Percentiles rank a stretch among this genome's conserved stretches.
Evolutionary conservation across 305 asterid species (phyloP).

Genomic region (Plantago coronopus): DNA sequence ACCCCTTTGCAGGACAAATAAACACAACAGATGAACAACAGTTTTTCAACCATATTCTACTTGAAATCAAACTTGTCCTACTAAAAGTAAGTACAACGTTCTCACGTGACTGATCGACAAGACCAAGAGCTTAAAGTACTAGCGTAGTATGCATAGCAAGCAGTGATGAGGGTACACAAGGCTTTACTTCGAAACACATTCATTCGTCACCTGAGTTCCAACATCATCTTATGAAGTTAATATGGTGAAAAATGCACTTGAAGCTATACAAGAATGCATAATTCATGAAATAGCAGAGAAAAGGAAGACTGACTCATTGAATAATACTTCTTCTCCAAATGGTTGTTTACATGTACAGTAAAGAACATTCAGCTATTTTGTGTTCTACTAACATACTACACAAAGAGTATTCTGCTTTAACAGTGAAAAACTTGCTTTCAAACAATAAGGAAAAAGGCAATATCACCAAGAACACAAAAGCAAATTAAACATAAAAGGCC

Average conservation of each 20-base stretch:
- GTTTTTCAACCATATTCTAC: too few species aligned
- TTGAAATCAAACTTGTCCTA: too few species aligned
- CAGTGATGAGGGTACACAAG: not conserved
- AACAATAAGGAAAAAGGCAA: conserved; percentile 5
- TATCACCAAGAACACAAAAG: not conserved
- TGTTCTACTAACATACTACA: too few species aligned
- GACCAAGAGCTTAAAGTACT: too few species aligned
- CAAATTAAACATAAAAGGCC: not conserved
- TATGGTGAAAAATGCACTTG: not conserved
- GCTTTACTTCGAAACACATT: too few species aligned
- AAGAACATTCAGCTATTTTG: not conserved
- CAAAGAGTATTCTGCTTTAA: too few species aligned
- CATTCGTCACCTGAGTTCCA: not conserved
- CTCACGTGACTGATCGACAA: too few species aligned
- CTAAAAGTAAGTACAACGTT: too few species aligned
- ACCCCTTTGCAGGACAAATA: too few species aligned
- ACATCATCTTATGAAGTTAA: not conserved
- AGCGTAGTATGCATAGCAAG: too few species aligned
- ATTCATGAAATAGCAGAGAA: conserved; percentile 1
- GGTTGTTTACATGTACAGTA: conserved; percentile 1
- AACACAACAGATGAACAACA: too few species aligned
- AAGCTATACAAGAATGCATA: not conserved
- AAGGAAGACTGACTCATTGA: not conserved
- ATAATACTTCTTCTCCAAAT: not conserved
- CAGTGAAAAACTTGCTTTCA: not conserved